Evolutionary conservation across 2,329 filamentous ascomycete genomes (phyloP).

Genomic region (Scytalidium sp.): DNA sequence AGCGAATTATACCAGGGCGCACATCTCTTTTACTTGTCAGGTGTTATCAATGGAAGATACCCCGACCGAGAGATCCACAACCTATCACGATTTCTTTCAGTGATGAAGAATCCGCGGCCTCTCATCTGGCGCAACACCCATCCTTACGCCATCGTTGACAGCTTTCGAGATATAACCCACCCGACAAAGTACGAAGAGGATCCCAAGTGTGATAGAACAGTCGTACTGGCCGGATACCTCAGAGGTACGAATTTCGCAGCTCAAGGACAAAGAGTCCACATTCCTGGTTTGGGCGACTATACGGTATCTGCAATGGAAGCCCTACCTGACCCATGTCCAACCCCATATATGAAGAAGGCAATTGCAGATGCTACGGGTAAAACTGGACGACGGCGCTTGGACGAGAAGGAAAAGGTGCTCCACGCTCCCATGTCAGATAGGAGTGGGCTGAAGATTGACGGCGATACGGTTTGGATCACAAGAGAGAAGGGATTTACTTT

Average conservation of each 20-base stretch:
- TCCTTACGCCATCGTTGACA: slow-evolving; percentile 89
- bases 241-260: slow-evolving; percentile 92
- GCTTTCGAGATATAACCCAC: slow-evolving; percentile 92
- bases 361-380: slow-evolving; percentile 83
- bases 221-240: slow-evolving; percentile 90
- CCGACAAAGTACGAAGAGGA: slow-evolving; percentile 89
- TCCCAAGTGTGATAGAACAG: slow-evolving; percentile 82
- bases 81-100: slow-evolving; percentile 87
- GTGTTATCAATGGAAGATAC: slow-evolving; percentile 94
- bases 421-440: slow-evolving; percentile 99
- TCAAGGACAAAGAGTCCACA: slow-evolving; percentile 80
- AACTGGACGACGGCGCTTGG: slow-evolving; percentile 72
- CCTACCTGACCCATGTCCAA: slow-evolving; percentile 92
- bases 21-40: slow-evolving; percentile 94
- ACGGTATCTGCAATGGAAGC: slow-evolving; percentile 80
- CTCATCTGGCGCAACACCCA: slow-evolving; percentile 95
- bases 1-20: slow-evolving; percentile 95
- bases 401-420: slow-evolving; percentile 94
- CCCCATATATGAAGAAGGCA: slow-evolving; percentile 84
- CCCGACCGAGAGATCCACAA: slow-evolving; percentile 97
- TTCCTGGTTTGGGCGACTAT: slow-evolving; percentile 89
- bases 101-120: slow-evolving; percentile 99
- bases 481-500: slow-evolving; percentile 74
- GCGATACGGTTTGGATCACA: slow-evolving; percentile 90
- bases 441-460: slow-evolving; percentile 91